Evolutionary conservation across 2,329 filamentous ascomycete genomes (phyloP), one percentile per base, ranked within the genome.

Genomic region (Paecilomyces formosus): DNA sequence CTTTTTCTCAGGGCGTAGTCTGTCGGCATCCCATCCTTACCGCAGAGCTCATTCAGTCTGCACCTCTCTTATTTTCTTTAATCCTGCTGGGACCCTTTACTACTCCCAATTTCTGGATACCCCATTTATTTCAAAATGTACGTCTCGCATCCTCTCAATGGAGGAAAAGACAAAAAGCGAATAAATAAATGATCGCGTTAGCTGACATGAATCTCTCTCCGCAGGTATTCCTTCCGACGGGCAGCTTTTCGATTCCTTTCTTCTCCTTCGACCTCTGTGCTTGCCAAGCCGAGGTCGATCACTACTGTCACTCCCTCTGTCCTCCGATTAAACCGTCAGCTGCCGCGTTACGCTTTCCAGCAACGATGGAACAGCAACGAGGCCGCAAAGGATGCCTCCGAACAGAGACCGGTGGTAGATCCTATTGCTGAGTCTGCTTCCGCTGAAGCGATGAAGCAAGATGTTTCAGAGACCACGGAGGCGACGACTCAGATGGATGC

Each of bases 171-270:
- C n/a, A 8, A 45, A 39, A 39, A 35, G 11, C 3, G 11, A 35
- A 6, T 3, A 26, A 8, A 22, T 3, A 52, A 22, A 49, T 11
- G 12, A 26, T 49, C 21, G 15, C 39, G 22, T 39, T 50, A 26
- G 33, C 31, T 49, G 33, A 56, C 30, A 31, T 5, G n/a, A 31
- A 30, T 21, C 21, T 56, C 24, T 21, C 21, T 56, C 24, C 53
- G 30, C 62, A 86, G 83, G 84, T 81, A 79, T 74, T 76, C 77
- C 63, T 74, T 88, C 64, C 82, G 84, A 61, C 82, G 82, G 67
- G 76, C 80, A 63, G 82, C 83, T 64, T 75, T 79, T 67, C 81
- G 83, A 67, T 79, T 83, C 54, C 66, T 85, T 59, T 74, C 78
- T 24, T 74, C 79, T 33, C 74, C 78, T 55, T 75, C 79, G 33